These are phyloP conservation scores for Phytophthora crassamura DNA, from an alignment of 352 stramenopile genomes.

Conservation along the genomic window DNA sequence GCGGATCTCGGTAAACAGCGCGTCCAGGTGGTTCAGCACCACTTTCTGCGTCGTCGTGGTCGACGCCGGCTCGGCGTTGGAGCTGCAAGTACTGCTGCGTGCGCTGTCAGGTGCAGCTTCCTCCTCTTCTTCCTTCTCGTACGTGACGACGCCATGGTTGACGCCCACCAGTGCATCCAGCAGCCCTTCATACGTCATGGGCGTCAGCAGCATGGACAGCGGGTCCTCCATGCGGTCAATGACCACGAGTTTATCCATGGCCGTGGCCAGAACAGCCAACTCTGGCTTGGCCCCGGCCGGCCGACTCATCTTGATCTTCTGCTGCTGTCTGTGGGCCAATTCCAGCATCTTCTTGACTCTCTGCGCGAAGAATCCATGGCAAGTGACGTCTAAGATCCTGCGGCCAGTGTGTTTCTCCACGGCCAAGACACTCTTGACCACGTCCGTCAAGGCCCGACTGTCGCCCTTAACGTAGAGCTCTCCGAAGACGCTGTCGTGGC, in stretches of 20 bases:
- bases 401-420: slow-evolving; percentile 55
- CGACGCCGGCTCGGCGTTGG: slow-evolving; percentile 5
- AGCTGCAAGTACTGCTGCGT: slow-evolving; percentile 19
- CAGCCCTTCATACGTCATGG: slow-evolving; percentile 87
- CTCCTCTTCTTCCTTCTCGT: slow-evolving; percentile 50
- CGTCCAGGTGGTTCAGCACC: slow-evolving; percentile 73
- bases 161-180: slow-evolving; percentile 76
- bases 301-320: slow-evolving; percentile 39
- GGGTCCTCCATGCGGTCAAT: slow-evolving; percentile 84
- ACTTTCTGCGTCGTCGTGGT: slow-evolving; percentile 50
- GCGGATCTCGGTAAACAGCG: slow-evolving; percentile 74
- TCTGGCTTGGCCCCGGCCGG: slow-evolving; percentile 3
- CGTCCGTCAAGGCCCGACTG: slow-evolving; percentile 60
- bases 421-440: slow-evolving; percentile 70
- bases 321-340: slow-evolving; percentile 51
- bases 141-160: slow-evolving; percentile 75
- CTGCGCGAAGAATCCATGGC: slow-evolving; percentile 59
- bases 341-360: slow-evolving; percentile 71
- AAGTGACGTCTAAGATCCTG: slow-evolving; percentile 48
- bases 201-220: slow-evolving; percentile 81
- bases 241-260: slow-evolving; percentile 67
- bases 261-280: slow-evolving; percentile 4
- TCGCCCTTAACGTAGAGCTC: slow-evolving; percentile 77
- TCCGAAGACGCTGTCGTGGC: slow-evolving; percentile 69
- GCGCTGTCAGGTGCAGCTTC: slow-evolving; percentile 18